Base-by-base conservation (phyloP, 768 basidiomycete genomes). In the Termitomyces sp. region DNA sequence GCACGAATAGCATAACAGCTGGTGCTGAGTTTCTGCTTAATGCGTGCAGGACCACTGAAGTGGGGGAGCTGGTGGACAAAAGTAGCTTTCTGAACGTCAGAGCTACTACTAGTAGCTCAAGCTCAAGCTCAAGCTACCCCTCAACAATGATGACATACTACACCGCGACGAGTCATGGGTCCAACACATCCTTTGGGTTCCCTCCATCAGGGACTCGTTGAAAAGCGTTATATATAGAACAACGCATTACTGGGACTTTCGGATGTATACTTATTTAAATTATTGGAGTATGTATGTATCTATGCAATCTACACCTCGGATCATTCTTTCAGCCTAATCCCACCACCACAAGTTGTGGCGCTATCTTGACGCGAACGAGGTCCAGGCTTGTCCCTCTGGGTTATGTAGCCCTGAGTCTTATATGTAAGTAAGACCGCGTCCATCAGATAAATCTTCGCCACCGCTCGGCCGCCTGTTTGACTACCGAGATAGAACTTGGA, bases 21-120 rank as follows among this genome's bases (percentile, higher is more conserved):
- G 63, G 64, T 10, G 72, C 67, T 16, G 72, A 70, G 43, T 55
- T 68, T 18, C 36, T 73, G n/a, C 57, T 63, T 15, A 64, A 50
- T 10, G 57, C 59, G 39, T 52, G 53, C 9, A 57, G 60, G 12
- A 60, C 67, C 2, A 69, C 63, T 3, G 74, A 73, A 47, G 62
- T 73, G 40, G 74, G 74, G 25, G 74, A 75, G 53, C 56, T 74
- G 15, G 52, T 68, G 29, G 62, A 64, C 31, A 62, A 60, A 59
- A 53, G 56, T 4, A 50, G 60, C 43, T 58, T 15, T 9, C 7
- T 38, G 16, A 40, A 39, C 23, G 16, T 18, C n/a, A 47, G 51
- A 31, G 38, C 45, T 25, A 55, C n/a, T 9, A 49, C 43, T 9
- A 42, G 15, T 16, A 58, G 50, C 46, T 60, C 56, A 7, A 49